Evolutionary conservation across 371 early-diverging fungal genomes (phyloP).

Genomic region (Gilbertella persicaria): DNA sequence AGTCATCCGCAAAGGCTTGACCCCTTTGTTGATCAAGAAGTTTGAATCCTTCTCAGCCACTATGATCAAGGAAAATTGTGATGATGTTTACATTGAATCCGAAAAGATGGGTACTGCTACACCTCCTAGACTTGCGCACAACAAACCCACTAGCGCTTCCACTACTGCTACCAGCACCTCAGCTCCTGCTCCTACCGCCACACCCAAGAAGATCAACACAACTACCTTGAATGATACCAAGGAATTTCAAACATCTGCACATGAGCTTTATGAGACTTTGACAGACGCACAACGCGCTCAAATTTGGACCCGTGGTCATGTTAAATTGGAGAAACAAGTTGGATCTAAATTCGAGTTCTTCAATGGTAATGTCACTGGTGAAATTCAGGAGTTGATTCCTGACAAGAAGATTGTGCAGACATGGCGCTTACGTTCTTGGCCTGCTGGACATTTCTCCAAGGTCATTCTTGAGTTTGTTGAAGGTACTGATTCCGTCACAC

Average conservation of each 20-base stretch:
- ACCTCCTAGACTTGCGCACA: conserved; percentile 32
- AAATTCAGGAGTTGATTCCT: conserved; percentile 71
- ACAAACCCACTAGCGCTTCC: conserved; percentile 18
- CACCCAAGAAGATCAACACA: conserved; percentile 54
- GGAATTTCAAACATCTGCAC: conserved; percentile 89
- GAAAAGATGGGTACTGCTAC: conserved; percentile 46
- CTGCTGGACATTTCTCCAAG: conserved; percentile 81
- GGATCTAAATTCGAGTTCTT: conserved; percentile 77
- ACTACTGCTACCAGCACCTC: conserved; percentile 23
- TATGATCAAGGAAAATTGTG: conserved; percentile 79
- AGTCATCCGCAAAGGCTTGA: conserved; percentile 69
- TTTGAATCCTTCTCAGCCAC: conserved; percentile 71
- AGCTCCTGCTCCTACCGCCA: conserved; percentile 17
- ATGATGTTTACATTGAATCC: conserved; percentile 87
- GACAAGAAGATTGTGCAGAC: conserved; percentile 81
- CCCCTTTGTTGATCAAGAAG: conserved; percentile 62
- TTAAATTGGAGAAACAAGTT: conserved; percentile 52
- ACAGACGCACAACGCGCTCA: conserved; percentile 73
- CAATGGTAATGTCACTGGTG: conserved; percentile 87
- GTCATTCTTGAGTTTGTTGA: conserved; percentile 80
- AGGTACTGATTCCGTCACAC: conserved; percentile 62
- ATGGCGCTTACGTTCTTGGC: conserved; percentile 89
- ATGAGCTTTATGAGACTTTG: conserved; percentile 81
- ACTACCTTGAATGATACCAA: conserved; percentile 72
- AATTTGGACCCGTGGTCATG: conserved; percentile 81